Percentiles rank a stretch among this genome's conserved stretches.
These are phyloP conservation scores for Luvunga scandens DNA, from an alignment of 345 rosid genomes.

Conservation along the genomic window DNA sequence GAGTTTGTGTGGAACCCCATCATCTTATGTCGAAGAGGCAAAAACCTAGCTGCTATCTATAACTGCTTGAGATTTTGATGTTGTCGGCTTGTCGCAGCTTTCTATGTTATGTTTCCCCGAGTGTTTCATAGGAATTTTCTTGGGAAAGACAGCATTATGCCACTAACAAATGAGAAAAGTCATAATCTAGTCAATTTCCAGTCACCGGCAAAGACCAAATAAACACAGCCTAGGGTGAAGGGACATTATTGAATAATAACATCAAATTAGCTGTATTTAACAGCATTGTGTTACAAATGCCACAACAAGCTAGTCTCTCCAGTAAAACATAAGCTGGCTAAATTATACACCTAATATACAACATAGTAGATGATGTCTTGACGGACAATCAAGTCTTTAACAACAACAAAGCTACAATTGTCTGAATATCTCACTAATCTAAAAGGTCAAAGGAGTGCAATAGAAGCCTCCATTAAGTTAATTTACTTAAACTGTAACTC, in stretches of 20 bases:
- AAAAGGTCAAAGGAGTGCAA: constrained; percentile 14
- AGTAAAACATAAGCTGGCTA: constrained; percentile 20
- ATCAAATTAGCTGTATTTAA: constrained; percentile 17
- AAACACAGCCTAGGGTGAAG: background rate
- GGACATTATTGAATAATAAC: background rate
- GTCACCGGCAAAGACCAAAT: background rate
- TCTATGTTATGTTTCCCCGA: background rate
- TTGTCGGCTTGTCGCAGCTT: background rate
- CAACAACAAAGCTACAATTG: constrained; percentile 30
- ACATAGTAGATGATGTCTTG: constrained; percentile 16
- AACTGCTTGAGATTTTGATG: background rate
- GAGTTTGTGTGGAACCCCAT: background rate
- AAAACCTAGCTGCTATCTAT: background rate
- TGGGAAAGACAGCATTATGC: background rate
- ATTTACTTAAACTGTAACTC: constrained; percentile 19
- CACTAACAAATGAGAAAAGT: background rate
- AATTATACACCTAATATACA: constrained; percentile 27
- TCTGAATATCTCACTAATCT: constrained; percentile 11
- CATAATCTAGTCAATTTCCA: background rate
- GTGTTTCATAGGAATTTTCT: background rate
- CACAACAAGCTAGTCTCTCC: background rate
- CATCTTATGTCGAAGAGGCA: background rate
- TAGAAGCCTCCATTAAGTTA: constrained; percentile 18
- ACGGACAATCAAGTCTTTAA: constrained; percentile 28
- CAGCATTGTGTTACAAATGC: constrained; percentile 14